Percentiles rank a stretch among this genome's conserved stretches.
Conservation (phyloP, 2,329 filamentous ascomycete genomes). For the Xylariaceae sp. region DNA sequence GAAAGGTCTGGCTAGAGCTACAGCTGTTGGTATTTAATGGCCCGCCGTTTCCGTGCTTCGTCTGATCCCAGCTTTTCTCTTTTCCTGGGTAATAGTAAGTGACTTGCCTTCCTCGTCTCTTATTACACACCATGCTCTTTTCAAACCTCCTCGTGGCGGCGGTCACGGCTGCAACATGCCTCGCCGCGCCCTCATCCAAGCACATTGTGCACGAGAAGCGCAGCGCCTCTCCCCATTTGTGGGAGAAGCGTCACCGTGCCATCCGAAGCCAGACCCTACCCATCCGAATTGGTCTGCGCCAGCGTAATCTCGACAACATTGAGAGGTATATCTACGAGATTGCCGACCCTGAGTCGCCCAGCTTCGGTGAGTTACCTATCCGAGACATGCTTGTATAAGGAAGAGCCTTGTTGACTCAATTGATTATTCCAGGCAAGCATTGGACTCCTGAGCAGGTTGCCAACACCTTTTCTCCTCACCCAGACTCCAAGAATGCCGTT, state of each 20-base stretch:
- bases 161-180: slow-evolving; percentile 6
- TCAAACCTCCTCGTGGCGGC: slow-evolving; percentile 11
- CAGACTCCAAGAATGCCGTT: slow-evolving; percentile 46
- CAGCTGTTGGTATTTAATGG: no score
- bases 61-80: no score
- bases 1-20: no score
- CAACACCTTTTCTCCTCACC: slow-evolving; percentile 39
- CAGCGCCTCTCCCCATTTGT: slow-evolving; percentile 13
- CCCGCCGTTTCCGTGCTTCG: no score
- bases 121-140: slow-evolving; percentile 18
- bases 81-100: no score
- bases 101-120: no score
- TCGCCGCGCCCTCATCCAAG: slow-evolving; percentile 12
- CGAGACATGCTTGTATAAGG: not conserved
- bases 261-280: slow-evolving; percentile 25
- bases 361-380: slow-evolving; percentile 36
- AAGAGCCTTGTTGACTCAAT: not conserved
- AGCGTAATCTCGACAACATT: slow-evolving; percentile 43
- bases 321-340: slow-evolving; percentile 42
- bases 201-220: slow-evolving; percentile 20
- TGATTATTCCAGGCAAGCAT: slow-evolving; percentile 30
- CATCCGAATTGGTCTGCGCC: slow-evolving; percentile 41
- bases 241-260: slow-evolving; percentile 18
- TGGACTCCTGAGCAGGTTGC: slow-evolving; percentile 42
- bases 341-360: slow-evolving; percentile 40